Conservation (phyloP, 169 alveolate genomes). For the Plasmodium malariae region DNA sequence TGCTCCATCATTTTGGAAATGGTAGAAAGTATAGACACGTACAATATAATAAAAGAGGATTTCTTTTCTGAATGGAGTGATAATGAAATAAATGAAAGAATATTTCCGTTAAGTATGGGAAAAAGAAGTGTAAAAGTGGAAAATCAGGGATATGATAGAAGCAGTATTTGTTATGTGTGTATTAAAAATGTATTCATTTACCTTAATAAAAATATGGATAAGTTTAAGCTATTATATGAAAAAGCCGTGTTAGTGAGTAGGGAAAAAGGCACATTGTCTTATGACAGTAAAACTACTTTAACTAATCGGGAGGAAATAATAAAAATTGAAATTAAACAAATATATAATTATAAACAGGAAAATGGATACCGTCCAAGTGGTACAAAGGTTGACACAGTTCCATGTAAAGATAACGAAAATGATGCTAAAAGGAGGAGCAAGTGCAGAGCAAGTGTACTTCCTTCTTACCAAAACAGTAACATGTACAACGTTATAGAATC, state of each 20-base stretch:
- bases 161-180: neutral
- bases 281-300: neutral
- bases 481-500: neutral
- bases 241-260: neutral
- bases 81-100: neutral
- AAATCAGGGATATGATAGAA: too few relatives aligned
- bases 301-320: slow-evolving; percentile 22
- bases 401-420: neutral
- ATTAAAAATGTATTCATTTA: neutral
- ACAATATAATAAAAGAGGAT: neutral
- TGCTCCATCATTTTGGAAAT: neutral
- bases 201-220: slow-evolving; percentile 4
- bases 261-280: slow-evolving; percentile 24
- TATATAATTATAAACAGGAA: neutral
- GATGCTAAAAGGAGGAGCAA: neutral
- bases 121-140: too few relatives aligned
- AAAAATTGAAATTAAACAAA: slow-evolving; percentile 37
- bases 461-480: neutral
- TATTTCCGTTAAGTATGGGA: neutral
- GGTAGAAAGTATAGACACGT: neutral
- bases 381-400: too few relatives aligned
- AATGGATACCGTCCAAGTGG: too few relatives aligned
- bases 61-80: neutral
- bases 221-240: neutral
- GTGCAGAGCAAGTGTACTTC: neutral